These are phyloP conservation scores for Cryptococcus sp. DNA, from an alignment of 1,284 basidiomycete species.

Conservation along the genomic window DNA sequence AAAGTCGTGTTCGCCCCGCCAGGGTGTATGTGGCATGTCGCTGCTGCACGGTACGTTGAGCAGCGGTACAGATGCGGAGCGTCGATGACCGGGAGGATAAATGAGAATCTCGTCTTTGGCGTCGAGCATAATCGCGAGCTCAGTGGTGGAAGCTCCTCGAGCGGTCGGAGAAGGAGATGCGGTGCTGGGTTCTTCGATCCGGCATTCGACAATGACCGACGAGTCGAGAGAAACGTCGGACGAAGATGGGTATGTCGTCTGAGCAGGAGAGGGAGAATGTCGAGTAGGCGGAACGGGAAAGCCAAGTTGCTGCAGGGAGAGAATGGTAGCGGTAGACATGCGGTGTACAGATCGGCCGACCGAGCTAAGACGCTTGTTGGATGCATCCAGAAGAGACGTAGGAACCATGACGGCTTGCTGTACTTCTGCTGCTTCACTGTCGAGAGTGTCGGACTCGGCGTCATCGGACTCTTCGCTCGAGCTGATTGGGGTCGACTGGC, in stretches of 20 bases:
- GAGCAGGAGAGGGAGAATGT: background rate
- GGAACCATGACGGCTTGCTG: too few relatives aligned
- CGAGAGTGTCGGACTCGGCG: too few relatives aligned
- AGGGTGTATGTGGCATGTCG: constrained; percentile 8
- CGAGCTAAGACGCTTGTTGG: too few relatives aligned
- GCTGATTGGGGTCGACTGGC: too few relatives aligned
- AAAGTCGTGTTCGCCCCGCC: background rate
- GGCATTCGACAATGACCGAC: background rate
- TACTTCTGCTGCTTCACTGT: too few relatives aligned
- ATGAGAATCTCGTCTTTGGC: constrained; percentile 13
- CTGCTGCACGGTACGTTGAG: background rate
- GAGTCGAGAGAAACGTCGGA: background rate
- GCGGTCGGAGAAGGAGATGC: background rate
- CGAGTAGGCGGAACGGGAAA: constrained; percentile 16
- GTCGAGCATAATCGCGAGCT: background rate
- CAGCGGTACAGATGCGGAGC: constrained; percentile 10
- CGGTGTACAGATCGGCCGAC: too few relatives aligned
- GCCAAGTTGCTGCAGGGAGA: constrained; percentile 12
- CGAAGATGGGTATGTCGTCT: background rate
- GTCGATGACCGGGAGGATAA: constrained; percentile 13
- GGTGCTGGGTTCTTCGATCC: background rate
- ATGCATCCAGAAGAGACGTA: too few relatives aligned
- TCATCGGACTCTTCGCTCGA: too few relatives aligned
- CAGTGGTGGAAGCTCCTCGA: background rate
- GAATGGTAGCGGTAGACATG: constrained; percentile 13